Percentiles rank a stretch among this genome's conserved stretches.
Evolutionary conservation across 306 rosid species (phyloP).

Genomic region (Trifolium fragiferum): DNA sequence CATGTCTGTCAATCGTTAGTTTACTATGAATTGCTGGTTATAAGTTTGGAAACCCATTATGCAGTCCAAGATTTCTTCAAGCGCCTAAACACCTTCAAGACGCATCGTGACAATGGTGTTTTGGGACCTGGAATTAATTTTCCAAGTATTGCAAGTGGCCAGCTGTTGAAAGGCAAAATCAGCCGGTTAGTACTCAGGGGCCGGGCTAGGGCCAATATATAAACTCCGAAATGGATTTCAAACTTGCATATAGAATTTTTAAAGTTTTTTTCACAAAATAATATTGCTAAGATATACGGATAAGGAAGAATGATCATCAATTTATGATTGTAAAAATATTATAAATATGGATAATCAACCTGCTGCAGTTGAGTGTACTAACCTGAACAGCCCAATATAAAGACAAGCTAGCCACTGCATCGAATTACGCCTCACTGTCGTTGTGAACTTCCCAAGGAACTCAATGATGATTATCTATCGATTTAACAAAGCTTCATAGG

Average conservation of each 20-base stretch:
- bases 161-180: constrained; percentile 54
- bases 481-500: constrained; percentile 25
- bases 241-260: constrained; percentile 14
- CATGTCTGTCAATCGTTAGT: constrained; percentile 23
- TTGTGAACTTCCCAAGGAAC: constrained; percentile 82
- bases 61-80: constrained; percentile 40
- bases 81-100: constrained; percentile 45
- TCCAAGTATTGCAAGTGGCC: constrained; percentile 88
- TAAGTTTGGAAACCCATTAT: constrained; percentile 8
- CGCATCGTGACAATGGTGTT: constrained; percentile 59
- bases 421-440: constrained; percentile 69
- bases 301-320: constrained; percentile 4
- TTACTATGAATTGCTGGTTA: neutral
- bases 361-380: constrained; percentile 32
- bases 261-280: neutral
- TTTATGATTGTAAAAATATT: constrained; percentile 1
- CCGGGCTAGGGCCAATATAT: constrained; percentile 6
- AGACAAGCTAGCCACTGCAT: constrained; percentile 68
- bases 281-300: neutral
- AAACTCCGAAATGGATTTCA: constrained; percentile 5
- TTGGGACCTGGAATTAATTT: constrained; percentile 81
- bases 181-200: constrained; percentile 7
- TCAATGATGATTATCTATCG: constrained; percentile 74
- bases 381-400: constrained; percentile 68
- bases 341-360: constrained; percentile 8